A percentile compares a stretch with the other conserved stretches of the same genome.
Evolutionary conservation across 1,284 basidiomycete species (phyloP).

Genomic region (Porogramme epimiltina): DNA sequence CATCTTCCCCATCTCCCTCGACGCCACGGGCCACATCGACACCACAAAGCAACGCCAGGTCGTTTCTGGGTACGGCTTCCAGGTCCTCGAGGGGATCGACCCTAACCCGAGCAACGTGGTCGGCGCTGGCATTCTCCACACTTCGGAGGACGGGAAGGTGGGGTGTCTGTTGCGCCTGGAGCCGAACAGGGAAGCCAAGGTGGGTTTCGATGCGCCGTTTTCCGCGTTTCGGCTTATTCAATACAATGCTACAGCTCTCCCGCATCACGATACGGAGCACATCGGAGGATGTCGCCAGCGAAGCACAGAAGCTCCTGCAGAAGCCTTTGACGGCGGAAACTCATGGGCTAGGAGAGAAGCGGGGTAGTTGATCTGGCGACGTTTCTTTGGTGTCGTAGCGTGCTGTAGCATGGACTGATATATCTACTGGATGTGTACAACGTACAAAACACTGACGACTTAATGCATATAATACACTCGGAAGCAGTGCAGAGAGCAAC

Average conservation of each 20-base stretch:
- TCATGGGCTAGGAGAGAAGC: constrained; percentile 10
- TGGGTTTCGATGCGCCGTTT: constrained; percentile 33
- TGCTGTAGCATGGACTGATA: constrained; percentile 18
- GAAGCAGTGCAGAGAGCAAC: constrained; percentile 2
- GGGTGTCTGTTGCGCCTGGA: constrained; percentile 93
- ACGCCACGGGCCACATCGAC: constrained; percentile 73
- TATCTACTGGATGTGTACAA: constrained; percentile 28
- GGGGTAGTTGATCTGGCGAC: constrained; percentile 8
- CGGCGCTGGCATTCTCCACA: constrained; percentile 91
- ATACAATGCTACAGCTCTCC: constrained; percentile 63
- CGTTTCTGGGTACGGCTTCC: constrained; percentile 76
- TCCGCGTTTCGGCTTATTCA: no score
- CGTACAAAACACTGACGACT: constrained; percentile 26
- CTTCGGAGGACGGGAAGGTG: constrained; percentile 86
- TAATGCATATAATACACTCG: constrained; percentile 23
- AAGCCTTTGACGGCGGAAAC: constrained; percentile 44
- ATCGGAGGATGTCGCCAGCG: constrained; percentile 87
- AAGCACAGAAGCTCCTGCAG: constrained; percentile 74
- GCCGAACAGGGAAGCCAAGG: constrained; percentile 94
- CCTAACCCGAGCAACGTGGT: constrained; percentile 90
- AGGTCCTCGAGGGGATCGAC: constrained; percentile 80
- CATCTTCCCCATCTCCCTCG: constrained; percentile 82
- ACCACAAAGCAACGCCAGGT: constrained; percentile 72
- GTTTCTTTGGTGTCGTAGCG: constrained; percentile 3
- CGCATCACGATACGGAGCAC: constrained; percentile 95